Evolutionary conservation across 768 basidiomycete species (phyloP), one percentile per base, ranked within the genome.

Genomic region (Auricularia sp.): DNA sequence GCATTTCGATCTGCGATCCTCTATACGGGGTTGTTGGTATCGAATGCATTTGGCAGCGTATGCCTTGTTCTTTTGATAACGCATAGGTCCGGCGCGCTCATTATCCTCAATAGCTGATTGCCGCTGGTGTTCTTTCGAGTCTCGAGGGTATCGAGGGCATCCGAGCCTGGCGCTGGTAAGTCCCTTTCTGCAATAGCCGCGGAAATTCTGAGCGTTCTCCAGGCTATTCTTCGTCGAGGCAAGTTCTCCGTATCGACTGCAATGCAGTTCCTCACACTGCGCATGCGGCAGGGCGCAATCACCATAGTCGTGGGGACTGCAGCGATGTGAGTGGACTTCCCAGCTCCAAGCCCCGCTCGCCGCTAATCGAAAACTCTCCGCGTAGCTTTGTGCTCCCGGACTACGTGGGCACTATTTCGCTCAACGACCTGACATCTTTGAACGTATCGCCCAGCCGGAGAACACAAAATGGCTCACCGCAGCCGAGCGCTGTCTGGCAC

Each of bases 201-300:
- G n/a, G 33, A 34, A 34, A 16, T 63, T 63, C 16, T 53, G 36
- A 36, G 1, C 18, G 33, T 29, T 29, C 29, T 64, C 2, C 65
- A 85, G 87, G 87, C 68, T 89, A 43, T 90, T 90, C 71, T 87
- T 80, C 70, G 86, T 88, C 54, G 88, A 87, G 78, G 86, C 81
- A 71, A 63, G 67, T 29, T 29, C 39, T 21, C 61, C 14, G 16
- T 10, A 42, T 39, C 43, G 42, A 65, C 10, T 56, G 23, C 12
- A 61, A 51, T 21, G 23, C 64, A 34, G 56, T 56, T 64, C 18
- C 23, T 59, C 10, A 29, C 59, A 10, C 21, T 34, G 36, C 29
- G 29, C 29, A 29, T 29, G 29, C 29, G 29, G 10, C 53, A 89
- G 82, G 88, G 88, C 3, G 76, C 82, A 0, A 79, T 87, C 10